Percentiles rank a stretch among this genome's conserved stretches.
Evolutionary conservation across 1,284 basidiomycete species (phyloP).

Genomic region (Tremellales sp.): DNA sequence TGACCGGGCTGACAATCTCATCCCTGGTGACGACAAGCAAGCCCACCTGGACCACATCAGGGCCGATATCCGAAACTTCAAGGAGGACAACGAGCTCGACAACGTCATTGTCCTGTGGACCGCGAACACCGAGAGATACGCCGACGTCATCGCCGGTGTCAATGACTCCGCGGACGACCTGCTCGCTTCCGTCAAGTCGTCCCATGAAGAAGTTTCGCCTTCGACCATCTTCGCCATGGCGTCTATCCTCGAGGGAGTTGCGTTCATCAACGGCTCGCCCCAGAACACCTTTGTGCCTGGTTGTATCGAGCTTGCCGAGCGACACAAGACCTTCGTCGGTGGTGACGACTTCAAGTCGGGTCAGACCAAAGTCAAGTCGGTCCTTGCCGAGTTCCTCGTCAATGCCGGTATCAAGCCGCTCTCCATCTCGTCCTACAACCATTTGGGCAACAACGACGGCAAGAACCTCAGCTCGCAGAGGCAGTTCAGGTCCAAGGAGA

Average conservation of each 20-base stretch:
- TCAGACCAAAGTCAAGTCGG: constrained; percentile 91
- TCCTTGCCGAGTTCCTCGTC: constrained; percentile 95
- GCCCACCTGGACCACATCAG: constrained; percentile 90
- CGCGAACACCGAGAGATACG: constrained; percentile 98
- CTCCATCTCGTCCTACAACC: constrained; percentile 96
- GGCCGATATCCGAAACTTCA: constrained; percentile 90
- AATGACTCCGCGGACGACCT: constrained; percentile 93
- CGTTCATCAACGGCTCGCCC: constrained; percentile 96
- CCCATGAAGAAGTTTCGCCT: constrained; percentile 89
- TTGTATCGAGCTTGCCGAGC: constrained; percentile 87
- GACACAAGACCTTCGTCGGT: constrained; percentile 85
- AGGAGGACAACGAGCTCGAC: constrained; percentile 75
- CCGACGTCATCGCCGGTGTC: constrained; percentile 86
- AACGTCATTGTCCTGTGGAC: constrained; percentile 93
- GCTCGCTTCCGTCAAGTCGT: constrained; percentile 73
- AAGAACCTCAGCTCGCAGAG: constrained; percentile 85
- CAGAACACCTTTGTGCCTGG: constrained; percentile 99
- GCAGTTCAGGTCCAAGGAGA: constrained; percentile 98
- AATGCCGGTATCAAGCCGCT: constrained; percentile 98
- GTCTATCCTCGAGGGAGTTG: constrained; percentile 88
- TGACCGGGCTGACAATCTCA: constrained; percentile 79
- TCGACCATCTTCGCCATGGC: constrained; percentile 95
- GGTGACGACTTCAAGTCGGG: constrained; percentile 97
- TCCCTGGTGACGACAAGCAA: constrained; percentile 82
- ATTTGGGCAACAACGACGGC: constrained; percentile 97